These are phyloP conservation scores for Claviceps paspali DNA, from an alignment of 2,329 filamentous ascomycete species.

Conservation along the genomic window DNA sequence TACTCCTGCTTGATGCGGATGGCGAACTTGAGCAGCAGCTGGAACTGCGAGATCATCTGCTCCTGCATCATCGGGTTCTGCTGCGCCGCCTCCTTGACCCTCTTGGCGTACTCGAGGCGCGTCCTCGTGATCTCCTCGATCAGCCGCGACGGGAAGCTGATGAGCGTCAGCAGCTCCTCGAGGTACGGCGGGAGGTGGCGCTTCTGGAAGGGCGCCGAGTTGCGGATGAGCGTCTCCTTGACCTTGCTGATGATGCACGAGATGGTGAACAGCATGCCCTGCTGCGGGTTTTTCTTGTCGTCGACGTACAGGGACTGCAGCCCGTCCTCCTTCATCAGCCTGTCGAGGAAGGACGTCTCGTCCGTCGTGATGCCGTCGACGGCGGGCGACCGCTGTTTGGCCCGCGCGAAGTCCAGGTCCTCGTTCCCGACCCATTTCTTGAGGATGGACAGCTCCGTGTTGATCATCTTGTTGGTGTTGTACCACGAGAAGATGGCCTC, in stretches of 20 bases:
- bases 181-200: slow-evolving; percentile 91
- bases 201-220: slow-evolving; percentile 70
- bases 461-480: slow-evolving; percentile 93
- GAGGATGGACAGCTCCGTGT: slow-evolving; percentile 78
- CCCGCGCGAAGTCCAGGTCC: slow-evolving; percentile 77
- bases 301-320: slow-evolving; percentile 82
- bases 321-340: slow-evolving; percentile 89
- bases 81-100: slow-evolving; percentile 88
- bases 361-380: slow-evolving; percentile 59
- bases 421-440: slow-evolving; percentile 96
- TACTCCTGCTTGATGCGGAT: slow-evolving; percentile 89
- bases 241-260: slow-evolving; percentile 82
- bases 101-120: slow-evolving; percentile 77
- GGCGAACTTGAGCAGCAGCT: slow-evolving; percentile 79
- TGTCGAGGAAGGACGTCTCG: slow-evolving; percentile 85
- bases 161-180: slow-evolving; percentile 85
- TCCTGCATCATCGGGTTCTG: slow-evolving; percentile 90
- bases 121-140: slow-evolving; percentile 95
- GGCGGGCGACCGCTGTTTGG: slow-evolving; percentile 49
- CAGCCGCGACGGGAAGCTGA: slow-evolving; percentile 91
- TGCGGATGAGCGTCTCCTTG: slow-evolving; percentile 78
- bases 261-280: slow-evolving; percentile 74
- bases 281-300: slow-evolving; percentile 27
- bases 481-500: slow-evolving; percentile 90
- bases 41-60: slow-evolving; percentile 95